Base-by-base conservation (phyloP, 148 eudicot species). In the Diospyros kaki region DNA sequence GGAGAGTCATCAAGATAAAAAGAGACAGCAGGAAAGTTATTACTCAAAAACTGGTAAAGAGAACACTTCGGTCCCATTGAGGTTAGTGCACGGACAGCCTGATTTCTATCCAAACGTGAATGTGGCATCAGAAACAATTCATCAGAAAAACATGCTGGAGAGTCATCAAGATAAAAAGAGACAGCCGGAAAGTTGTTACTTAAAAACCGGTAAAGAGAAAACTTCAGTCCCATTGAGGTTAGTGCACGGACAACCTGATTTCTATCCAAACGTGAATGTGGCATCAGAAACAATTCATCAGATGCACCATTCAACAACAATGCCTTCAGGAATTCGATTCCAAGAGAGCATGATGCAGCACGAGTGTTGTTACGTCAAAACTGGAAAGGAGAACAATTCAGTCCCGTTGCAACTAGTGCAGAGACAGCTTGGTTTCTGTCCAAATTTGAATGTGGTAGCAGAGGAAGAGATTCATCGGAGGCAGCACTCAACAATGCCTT, bases 51-150 rank as follows among this genome's bases (percentile, higher is more conserved):
- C 72, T 66, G 39, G 48, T 28, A 68, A n/a, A 48, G 59, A 42
- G 66, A 78, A 40, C 60, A 58, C 55, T 43, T 70, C 71, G 4
- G 56, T 43, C 51, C 73, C 59, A 44, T 41, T 5, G 40, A 67
- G 10, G 45, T 6, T 15, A 64, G 5, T 76, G 45, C 41, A 67
- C 10, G 56, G 52, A 13, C 64, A 68, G 43, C 61, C 68, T 15
- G 61, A 53, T 58, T 15, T 17, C 10, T 59, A 56, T 0, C 55
- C 64, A 64, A 78, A 69, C 44, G 64, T 74, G 14, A 58, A 65
- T 69, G 52, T 56, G 68, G 52, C 69, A 50, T 39, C 50, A 50
- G 62, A 71, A 56, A 54, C 41, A 55, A 58, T 51, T 75, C n/a
- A 9, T 43, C 73, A 62, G 63, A 59, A 14, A 60, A 45, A 11